phyloP scores from a whole-genome alignment of 2,329 filamentous ascomycete genomes.

The Tolypocladium tundrense region DNA sequence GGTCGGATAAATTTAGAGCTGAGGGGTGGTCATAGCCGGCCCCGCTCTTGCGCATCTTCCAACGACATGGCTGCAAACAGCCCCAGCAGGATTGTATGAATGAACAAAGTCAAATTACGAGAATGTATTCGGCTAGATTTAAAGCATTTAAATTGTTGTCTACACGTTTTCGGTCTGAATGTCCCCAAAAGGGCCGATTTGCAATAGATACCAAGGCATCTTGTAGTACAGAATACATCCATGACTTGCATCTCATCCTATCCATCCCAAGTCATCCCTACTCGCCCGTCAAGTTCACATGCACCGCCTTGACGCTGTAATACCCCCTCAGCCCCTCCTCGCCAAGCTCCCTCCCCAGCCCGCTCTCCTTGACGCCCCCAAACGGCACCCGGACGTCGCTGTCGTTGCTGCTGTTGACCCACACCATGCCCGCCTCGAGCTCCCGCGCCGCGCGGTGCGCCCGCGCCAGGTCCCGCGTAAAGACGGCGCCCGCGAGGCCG shows the following conservation, averaged over 20 bases:
- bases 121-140: no score
- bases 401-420: conserved; percentile 39
- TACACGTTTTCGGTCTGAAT: no score
- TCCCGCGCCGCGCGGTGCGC: conserved; percentile 39
- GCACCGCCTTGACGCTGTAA: conserved; percentile 32
- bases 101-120: no score
- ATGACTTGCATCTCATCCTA: no score
- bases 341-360: conserved; percentile 33
- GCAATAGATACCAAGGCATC: no score
- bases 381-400: conserved; percentile 33
- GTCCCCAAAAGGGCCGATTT: no score
- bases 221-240: no score
- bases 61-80: background rate
- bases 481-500: conserved; percentile 51
- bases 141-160: no score
- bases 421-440: conserved; percentile 52
- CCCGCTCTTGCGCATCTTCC: background rate
- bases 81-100: background rate
- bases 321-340: conserved; percentile 34
- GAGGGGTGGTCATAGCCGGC: background rate
- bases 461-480: conserved; percentile 45
- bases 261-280: background rate
- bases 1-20: background rate
- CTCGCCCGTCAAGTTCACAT: conserved; percentile 26
- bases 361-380: conserved; percentile 37